Conservation (phyloP, 2,329 filamentous ascomycete species). For the Aureobasidium sp. region DNA sequence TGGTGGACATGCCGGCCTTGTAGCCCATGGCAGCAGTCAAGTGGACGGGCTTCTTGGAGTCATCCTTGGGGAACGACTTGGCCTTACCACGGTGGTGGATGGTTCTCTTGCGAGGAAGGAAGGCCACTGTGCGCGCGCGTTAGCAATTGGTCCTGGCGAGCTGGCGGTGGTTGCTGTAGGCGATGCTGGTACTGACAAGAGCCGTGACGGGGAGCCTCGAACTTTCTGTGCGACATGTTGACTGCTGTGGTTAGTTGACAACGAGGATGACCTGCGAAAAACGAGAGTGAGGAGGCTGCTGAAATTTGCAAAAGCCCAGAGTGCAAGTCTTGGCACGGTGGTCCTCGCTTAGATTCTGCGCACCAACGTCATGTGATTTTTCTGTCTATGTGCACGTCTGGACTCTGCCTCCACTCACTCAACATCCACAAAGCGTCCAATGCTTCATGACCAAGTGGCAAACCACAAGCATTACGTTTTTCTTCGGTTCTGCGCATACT, state of each 20-base stretch:
- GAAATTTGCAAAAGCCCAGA: conserved; percentile 8
- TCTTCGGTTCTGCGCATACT: not conserved
- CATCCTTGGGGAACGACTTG: conserved; percentile 99
- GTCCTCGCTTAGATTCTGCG: not conserved
- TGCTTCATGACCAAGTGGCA: not conserved
- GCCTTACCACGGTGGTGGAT: conserved; percentile 94
- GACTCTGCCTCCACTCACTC: not conserved
- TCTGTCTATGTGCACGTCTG: not conserved
- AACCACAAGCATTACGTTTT: not conserved
- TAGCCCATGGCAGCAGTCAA: conserved; percentile 97
- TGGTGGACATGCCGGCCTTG: conserved; percentile 99
- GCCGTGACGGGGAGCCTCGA: conserved; percentile 89
- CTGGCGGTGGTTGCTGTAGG: not conserved
- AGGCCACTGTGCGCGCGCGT: conserved; percentile 26
- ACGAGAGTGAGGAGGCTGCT: not conserved
- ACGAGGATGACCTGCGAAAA: conserved; percentile 1
- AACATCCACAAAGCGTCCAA: not conserved
- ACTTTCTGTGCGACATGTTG: conserved; percentile 54
- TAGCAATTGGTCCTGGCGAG: not conserved
- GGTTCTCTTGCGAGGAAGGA: conserved; percentile 67
- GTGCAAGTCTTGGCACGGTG: conserved; percentile 9
- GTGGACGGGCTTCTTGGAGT: conserved; percentile 99
- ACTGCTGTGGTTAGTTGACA: conserved; percentile 13
- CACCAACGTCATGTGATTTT: not conserved
- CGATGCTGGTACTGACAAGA: conserved; percentile 22